Evolutionary conservation across 2,329 filamentous ascomycete genomes (phyloP).

Genomic region (Phialocephala sp.): DNA sequence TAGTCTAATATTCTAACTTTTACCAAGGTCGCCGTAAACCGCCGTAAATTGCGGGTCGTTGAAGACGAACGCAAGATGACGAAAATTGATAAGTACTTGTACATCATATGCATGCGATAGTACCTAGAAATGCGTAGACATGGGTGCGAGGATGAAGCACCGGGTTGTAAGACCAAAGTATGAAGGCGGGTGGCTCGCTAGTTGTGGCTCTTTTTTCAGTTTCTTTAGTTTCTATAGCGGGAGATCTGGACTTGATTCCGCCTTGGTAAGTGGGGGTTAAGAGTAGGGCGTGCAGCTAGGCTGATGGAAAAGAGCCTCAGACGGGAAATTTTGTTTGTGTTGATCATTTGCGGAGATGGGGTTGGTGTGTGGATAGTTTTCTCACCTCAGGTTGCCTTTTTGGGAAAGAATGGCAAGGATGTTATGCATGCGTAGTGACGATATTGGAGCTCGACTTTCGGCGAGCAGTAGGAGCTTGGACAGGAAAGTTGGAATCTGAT

Average conservation of each 20-base stretch:
- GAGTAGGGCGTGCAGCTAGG: background rate
- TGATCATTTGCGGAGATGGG: background rate
- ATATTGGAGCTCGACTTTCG: background rate
- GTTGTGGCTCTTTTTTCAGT: background rate
- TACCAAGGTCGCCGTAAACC: background rate
- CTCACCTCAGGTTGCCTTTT: background rate
- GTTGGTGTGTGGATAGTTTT: background rate
- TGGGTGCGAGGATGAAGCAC: background rate
- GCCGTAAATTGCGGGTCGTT: background rate
- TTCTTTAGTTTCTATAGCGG: no score
- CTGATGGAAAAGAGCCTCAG: background rate
- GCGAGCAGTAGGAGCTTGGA: background rate
- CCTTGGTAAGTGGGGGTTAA: background rate
- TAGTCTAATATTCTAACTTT: background rate
- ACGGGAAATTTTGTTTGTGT: background rate
- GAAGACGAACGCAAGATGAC: background rate
- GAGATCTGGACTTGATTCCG: background rate
- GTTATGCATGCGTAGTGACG: background rate
- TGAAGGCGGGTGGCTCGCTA: background rate
- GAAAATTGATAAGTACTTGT: background rate
- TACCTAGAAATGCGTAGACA: background rate
- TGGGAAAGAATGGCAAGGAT: background rate
- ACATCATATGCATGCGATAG: no score
- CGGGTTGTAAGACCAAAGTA: background rate
- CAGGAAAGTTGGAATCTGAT: background rate